These are phyloP conservation scores for Sporothrix sp. DNA, from an alignment of 2,329 filamentous ascomycete species.

Conservation along the genomic window DNA sequence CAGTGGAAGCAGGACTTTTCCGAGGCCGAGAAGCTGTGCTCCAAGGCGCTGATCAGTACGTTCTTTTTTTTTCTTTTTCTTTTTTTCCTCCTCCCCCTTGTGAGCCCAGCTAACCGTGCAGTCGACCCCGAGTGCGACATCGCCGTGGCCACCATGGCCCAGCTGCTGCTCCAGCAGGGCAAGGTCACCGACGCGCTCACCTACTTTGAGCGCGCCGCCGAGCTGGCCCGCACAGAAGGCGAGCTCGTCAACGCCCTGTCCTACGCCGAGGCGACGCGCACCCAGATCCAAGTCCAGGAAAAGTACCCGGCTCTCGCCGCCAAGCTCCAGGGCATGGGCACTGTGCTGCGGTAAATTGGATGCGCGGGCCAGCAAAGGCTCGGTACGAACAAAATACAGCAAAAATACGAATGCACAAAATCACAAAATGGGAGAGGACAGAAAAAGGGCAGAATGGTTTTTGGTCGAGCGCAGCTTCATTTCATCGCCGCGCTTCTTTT, in stretches of 20 bases:
- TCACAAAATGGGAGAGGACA: neutral
- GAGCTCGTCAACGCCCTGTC: constrained; percentile 95
- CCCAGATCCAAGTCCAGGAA: constrained; percentile 85
- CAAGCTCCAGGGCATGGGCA: constrained; percentile 52
- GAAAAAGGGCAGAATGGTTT: neutral
- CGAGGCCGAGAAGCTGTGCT: constrained; percentile 91
- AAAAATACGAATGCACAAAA: too few species aligned
- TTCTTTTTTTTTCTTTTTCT: constrained; percentile 21
- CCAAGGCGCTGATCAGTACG: constrained; percentile 94
- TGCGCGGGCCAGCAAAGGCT: too few species aligned
- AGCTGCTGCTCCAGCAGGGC: constrained; percentile 92
- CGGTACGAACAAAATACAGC: neutral
- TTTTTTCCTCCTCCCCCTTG: neutral
- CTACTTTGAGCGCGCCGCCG: constrained; percentile 94
- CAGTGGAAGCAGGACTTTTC: constrained; percentile 97
- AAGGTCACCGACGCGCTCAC: constrained; percentile 91
- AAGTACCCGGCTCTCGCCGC: constrained; percentile 73
- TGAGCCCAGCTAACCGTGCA: constrained; percentile 27
- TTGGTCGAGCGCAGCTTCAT: neutral
- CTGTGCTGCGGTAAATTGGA: constrained; percentile 21
- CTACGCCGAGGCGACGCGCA: constrained; percentile 93
- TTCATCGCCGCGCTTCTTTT: neutral
- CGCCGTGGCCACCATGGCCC: constrained; percentile 96
- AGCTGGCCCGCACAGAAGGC: constrained; percentile 85
- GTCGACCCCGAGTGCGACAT: constrained; percentile 99